Conservation (phyloP, 495 filamentous ascomycete genomes). For the Daldinia decipiens region DNA sequence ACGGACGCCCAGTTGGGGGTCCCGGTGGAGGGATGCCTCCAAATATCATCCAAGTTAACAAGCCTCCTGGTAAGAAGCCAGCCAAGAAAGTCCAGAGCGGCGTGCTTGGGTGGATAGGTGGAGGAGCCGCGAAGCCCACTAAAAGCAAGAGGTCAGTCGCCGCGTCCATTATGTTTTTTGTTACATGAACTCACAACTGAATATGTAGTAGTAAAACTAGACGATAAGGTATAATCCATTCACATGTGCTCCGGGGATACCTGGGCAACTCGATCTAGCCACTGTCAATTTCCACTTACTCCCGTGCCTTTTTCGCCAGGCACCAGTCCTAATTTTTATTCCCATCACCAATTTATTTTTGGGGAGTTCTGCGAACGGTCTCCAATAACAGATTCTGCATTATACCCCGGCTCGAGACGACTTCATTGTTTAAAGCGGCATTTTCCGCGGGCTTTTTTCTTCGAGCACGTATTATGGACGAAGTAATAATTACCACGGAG, state of each 20-base stretch:
- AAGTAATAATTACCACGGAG: constrained; percentile 25
- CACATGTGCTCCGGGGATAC: not conserved
- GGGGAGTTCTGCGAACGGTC: constrained; percentile 37
- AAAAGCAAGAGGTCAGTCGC: constrained; percentile 47
- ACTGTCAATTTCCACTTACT: not conserved
- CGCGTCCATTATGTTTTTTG: constrained; percentile 7
- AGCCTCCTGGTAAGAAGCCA: constrained; percentile 40
- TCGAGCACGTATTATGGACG: constrained; percentile 23
- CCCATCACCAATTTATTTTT: constrained; percentile 33
- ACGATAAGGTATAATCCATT: constrained; percentile 17
- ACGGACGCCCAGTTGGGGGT: not conserved
- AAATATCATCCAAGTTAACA: constrained; percentile 4
- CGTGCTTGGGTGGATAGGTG: constrained; percentile 54
- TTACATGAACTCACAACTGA: constrained; percentile 29
- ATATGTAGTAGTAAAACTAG: constrained; percentile 18
- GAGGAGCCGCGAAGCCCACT: constrained; percentile 39
- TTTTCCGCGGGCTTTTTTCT: constrained; percentile 38
- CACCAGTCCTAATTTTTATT: constrained; percentile 22
- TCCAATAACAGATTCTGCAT: constrained; percentile 46
- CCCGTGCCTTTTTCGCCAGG: constrained; percentile 4
- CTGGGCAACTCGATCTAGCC: not conserved
- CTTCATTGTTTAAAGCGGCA: constrained; percentile 44
- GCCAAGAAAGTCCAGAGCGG: constrained; percentile 38
- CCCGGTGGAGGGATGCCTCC: constrained; percentile 1
- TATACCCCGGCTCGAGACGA: constrained; percentile 50